Base-by-base conservation (phyloP, 2,329 filamentous ascomycete species). In the Phyllosticta citrichinensis region DNA sequence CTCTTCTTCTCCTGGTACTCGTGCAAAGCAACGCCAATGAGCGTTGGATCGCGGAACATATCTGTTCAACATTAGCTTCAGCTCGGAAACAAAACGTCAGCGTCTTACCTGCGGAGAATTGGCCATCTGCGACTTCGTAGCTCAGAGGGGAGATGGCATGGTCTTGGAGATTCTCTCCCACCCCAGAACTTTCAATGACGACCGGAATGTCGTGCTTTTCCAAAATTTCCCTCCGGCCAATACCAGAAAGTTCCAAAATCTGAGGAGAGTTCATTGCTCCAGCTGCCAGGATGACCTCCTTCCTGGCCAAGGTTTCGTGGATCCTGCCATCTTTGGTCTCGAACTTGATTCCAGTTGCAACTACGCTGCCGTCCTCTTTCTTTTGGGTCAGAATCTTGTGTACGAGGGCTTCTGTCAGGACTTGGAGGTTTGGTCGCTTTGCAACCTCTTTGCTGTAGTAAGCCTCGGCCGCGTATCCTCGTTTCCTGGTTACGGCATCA, bases 231-330 rank as follows among this genome's bases (percentile, higher is more conserved):
- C 14, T 33, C 6, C 50, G 55, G 3, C 71, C 70, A 24, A 71
- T 65, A 10, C 69, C 70, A 9, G 66, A 69, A 0, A 71, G 56
- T 60, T 68, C 65, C 9, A 71, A 64, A 4, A 71, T 61, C 30
- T 71, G 68, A 55, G 70, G 69, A n/a, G 68, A 64, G 8, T 64
- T 64, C 51, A 71, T 63, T 8, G 65, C 65, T 33, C 70, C 68
- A 5, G 66, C 70, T 27, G 64, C 62, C 6, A 64, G 33, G 27
- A 64, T 55, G 60, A 64, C 19, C 19, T 58, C 63, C 19, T 56
- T 56, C 11, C 54, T 64, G 19, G 65, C 66, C 27, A 58, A 64
- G 9, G 54, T 53, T 8, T 52, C 27, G 22, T 52, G 47, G 20
- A n/a, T 22, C 10, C 56, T 11, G 4, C 40, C 35, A n/a, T 56